These are phyloP conservation scores for Microdochium trichocladiopsis DNA, from an alignment of 2,329 filamentous ascomycete species.

Conservation along the genomic window DNA sequence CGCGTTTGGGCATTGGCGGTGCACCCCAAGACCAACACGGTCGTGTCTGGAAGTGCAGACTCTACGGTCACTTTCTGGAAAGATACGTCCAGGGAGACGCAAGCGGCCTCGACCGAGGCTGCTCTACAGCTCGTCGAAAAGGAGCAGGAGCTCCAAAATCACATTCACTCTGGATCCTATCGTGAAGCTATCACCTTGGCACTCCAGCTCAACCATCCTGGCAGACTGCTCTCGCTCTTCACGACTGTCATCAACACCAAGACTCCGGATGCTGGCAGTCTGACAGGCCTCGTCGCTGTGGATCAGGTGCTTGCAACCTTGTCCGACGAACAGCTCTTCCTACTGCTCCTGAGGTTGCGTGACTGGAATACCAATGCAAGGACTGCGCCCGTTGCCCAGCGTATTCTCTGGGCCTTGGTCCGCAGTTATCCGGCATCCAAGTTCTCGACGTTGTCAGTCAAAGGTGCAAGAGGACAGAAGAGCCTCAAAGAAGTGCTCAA, in stretches of 20 bases:
- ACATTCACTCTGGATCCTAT: slow-evolving; percentile 81
- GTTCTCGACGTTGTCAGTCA: slow-evolving; percentile 63
- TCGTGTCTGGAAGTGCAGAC: slow-evolving; percentile 88
- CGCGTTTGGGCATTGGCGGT: slow-evolving; percentile 86
- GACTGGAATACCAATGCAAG: slow-evolving; percentile 98
- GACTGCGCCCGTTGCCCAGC: slow-evolving; percentile 78
- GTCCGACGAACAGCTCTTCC: slow-evolving; percentile 78
- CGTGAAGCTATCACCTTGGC: slow-evolving; percentile 89
- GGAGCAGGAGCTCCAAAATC: slow-evolving; percentile 89
- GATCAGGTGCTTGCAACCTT: slow-evolving; percentile 77
- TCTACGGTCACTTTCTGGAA: slow-evolving; percentile 93
- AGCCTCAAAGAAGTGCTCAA: slow-evolving; percentile 79
- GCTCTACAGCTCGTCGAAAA: slow-evolving; percentile 81
- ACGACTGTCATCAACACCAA: slow-evolving; percentile 65
- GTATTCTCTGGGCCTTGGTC: slow-evolving; percentile 73
- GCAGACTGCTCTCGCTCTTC: slow-evolving; percentile 77
- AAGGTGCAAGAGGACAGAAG: slow-evolving; percentile 49
- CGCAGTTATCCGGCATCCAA: slow-evolving; percentile 73
- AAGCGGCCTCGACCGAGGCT: slow-evolving; percentile 64
- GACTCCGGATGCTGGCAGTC: slow-evolving; percentile 52
- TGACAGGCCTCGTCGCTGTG: slow-evolving; percentile 62
- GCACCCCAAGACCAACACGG: slow-evolving; percentile 59
- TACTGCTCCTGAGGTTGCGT: slow-evolving; percentile 71
- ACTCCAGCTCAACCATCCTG: slow-evolving; percentile 89
- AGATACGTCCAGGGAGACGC: slow-evolving; percentile 79